phyloP scores from a whole-genome alignment of 129 eudicot species.

The Flaveria brownii region DNA sequence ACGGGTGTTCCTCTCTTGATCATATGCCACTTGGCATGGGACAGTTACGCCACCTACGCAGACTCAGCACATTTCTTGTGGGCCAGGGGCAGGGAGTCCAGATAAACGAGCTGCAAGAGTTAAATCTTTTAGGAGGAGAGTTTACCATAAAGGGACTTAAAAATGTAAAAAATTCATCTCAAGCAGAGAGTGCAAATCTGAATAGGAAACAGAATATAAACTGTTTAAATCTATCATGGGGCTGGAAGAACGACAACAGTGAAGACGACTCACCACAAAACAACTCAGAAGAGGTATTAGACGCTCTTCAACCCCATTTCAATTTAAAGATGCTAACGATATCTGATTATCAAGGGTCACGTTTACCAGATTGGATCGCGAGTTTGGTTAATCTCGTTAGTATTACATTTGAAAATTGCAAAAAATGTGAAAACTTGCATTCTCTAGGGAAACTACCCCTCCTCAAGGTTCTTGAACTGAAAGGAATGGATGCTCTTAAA shows the following conservation, averaged over 20 bases:
- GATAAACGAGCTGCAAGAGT: constrained; percentile 35
- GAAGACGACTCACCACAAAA: constrained; percentile 6
- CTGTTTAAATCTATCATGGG: constrained; percentile 34
- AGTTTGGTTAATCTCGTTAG: constrained; percentile 39
- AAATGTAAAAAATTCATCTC: constrained; percentile 25
- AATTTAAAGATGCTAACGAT: constrained; percentile 33
- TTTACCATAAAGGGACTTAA: constrained; percentile 35
- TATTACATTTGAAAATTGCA: constrained; percentile 34
- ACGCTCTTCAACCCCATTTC: constrained; percentile 40
- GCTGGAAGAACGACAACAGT: constrained; percentile 16
- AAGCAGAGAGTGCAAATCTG: constrained; percentile 28
- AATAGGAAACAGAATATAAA: constrained; percentile 36
- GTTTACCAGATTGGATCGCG: constrained; percentile 34
- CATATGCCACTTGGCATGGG: constrained; percentile 46
- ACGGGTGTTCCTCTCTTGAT: constrained; percentile 42
- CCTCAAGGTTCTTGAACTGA: constrained; percentile 39
- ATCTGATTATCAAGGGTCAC: constrained; percentile 33
- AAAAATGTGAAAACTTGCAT: constrained; percentile 30
- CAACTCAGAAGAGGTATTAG: constrained; percentile 33
- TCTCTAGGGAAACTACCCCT: constrained; percentile 33
- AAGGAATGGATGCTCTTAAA: constrained; percentile 35
- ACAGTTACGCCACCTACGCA: constrained; percentile 42
- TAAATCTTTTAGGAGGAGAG: constrained; percentile 42
- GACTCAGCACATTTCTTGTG: constrained; percentile 40
- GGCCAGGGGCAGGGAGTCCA: constrained; percentile 25